Evolutionary conservation across 2,329 filamentous ascomycete species (phyloP).

Genomic region (Fusarium albosuccineum): DNA sequence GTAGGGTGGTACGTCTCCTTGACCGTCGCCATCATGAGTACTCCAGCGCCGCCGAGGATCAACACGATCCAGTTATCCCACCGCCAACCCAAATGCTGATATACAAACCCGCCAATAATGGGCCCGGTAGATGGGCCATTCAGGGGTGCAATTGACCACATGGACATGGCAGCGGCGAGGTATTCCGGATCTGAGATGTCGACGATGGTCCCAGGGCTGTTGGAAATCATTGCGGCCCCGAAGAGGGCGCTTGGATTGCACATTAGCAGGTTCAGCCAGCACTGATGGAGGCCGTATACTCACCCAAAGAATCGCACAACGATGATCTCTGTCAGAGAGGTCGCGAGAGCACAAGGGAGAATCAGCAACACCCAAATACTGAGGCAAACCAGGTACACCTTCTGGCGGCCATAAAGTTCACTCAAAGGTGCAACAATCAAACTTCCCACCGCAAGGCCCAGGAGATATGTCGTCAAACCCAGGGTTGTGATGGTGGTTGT

Average conservation of each 20-base stretch:
- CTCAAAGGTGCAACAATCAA: slow-evolving; percentile 80
- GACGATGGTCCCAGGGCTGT: slow-evolving; percentile 84
- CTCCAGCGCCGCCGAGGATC: slow-evolving; percentile 75
- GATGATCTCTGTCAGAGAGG: slow-evolving; percentile 76
- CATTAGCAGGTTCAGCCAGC: slow-evolving; percentile 6
- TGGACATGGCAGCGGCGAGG: slow-evolving; percentile 83
- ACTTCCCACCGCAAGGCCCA: slow-evolving; percentile 79
- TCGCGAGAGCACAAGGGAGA: slow-evolving; percentile 78
- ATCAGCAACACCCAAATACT: slow-evolving; percentile 75
- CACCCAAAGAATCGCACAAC: slow-evolving; percentile 79
- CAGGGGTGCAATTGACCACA: slow-evolving; percentile 87
- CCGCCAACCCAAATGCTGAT: slow-evolving; percentile 83
- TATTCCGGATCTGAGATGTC: slow-evolving; percentile 87
- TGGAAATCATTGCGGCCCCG: slow-evolving; percentile 82
- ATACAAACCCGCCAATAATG: slow-evolving; percentile 78
- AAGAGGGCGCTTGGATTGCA: slow-evolving; percentile 58
- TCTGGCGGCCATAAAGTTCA: slow-evolving; percentile 76
- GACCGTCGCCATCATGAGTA: slow-evolving; percentile 69
- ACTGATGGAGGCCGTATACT: slow-evolving; percentile 36
- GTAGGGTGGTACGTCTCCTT: slow-evolving; percentile 83
- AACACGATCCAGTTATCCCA: slow-evolving; percentile 88
- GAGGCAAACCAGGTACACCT: slow-evolving; percentile 78
- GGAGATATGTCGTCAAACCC: slow-evolving; percentile 82
- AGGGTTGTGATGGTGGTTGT: slow-evolving; percentile 74
- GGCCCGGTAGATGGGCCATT: slow-evolving; percentile 71